A percentile compares a stretch with the other conserved stretches of the same genome.
These are phyloP conservation scores for Euphorbia celastroides DNA, from an alignment of 441 rosid genomes.

Conservation along the genomic window DNA sequence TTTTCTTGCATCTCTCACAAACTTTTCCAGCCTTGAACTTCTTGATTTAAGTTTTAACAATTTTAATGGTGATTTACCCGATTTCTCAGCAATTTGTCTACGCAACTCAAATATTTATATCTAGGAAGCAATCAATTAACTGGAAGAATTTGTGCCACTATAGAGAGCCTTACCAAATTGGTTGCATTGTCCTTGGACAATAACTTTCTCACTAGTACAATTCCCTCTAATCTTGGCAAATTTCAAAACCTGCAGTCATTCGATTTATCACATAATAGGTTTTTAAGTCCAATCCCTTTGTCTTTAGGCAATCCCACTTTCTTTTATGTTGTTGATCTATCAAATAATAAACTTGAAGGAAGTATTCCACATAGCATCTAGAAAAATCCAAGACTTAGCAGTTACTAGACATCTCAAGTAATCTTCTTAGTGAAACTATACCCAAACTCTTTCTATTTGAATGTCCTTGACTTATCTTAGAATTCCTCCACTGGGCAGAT, in stretches of 20 bases:
- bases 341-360: neutral
- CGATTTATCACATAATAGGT: too few relatives aligned
- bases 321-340: neutral
- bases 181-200: too few relatives aligned
- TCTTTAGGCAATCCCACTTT: neutral
- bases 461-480: too few relatives aligned
- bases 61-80: neutral
- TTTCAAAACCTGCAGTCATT: neutral
- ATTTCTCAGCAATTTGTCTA: neutral
- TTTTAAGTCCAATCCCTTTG: neutral
- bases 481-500: too few relatives aligned
- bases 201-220: neutral
- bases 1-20: too few relatives aligned
- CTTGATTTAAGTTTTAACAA: neutral
- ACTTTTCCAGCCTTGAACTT: neutral
- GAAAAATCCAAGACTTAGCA: neutral
- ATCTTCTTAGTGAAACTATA: too few relatives aligned
- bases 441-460: too few relatives aligned
- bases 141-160: too few relatives aligned
- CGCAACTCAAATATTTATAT: neutral
- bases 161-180: too few relatives aligned
- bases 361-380: too few relatives aligned
- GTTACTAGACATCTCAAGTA: neutral
- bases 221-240: neutral
- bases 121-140: too few relatives aligned